These are phyloP conservation scores for Oropetium thomaeum DNA, from an alignment of 176 grass and related monocot genomes.

Conservation along the genomic window DNA sequence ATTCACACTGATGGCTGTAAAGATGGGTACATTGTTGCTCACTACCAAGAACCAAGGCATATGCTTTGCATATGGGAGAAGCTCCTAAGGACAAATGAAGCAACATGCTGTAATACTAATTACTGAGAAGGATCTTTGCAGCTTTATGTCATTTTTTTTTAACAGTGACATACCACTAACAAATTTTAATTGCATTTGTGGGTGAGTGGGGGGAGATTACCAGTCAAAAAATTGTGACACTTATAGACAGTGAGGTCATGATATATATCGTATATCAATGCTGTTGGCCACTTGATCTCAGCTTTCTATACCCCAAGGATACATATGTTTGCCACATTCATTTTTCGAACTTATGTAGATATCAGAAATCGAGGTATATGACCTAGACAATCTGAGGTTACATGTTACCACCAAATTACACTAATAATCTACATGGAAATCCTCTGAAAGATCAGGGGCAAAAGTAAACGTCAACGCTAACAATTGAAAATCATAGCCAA, in stretches of 20 bases:
- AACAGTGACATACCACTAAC: not conserved
- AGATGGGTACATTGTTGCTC: conserved; percentile 70
- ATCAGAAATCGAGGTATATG: not conserved
- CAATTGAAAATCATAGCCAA: conserved; percentile 3
- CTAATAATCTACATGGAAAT: not conserved
- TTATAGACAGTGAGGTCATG: not conserved
- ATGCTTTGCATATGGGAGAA: conserved; percentile 90
- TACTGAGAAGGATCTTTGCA: conserved; percentile 14
- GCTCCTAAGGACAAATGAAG: conserved; percentile 52
- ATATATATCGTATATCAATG: not conserved
- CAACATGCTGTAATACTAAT: conserved; percentile 53
- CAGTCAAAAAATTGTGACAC: conserved; percentile 10
- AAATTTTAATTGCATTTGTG: not conserved
- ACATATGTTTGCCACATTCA: not conserved
- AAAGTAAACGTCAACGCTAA: conserved; percentile 14
- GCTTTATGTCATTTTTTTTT: not conserved
- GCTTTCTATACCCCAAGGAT: not conserved
- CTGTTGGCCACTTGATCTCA: not conserved
- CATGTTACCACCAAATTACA: not conserved
- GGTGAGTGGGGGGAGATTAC: too few species aligned
- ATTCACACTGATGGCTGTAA: conserved; percentile 63
- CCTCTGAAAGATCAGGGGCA: conserved; percentile 7
- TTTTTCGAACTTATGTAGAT: not conserved
- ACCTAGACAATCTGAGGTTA: not conserved
- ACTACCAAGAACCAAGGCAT: conserved; percentile 84